Base-by-base conservation (phyloP, 2,329 filamentous ascomycete genomes). In the Phoma sp. region DNA sequence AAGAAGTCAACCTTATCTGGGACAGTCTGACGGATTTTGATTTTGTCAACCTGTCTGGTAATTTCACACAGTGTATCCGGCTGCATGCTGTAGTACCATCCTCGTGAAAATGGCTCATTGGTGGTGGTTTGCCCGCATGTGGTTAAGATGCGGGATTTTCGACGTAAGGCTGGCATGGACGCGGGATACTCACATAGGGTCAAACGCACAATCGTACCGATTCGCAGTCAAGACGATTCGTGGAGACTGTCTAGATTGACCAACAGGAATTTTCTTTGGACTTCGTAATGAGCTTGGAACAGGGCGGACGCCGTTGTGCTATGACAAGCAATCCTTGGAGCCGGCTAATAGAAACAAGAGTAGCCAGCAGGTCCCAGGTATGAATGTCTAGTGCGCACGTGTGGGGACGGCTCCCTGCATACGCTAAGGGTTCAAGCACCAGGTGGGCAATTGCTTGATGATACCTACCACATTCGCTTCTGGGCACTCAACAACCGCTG, bases 71-170 rank as follows among this genome's bases (percentile, higher is more conserved):
- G 38, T n/a, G 36, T 47, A 52, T 41, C 43, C 24, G 29, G 7
- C 29, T 32, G 37, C 42, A 37, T 37, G 24, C 32, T 42, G 23
- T 52, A 24, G 24, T 11, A 29, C 9, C 10, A 39, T 33, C 32
- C 42, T 9, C 9, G 24, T 36, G 42, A 52, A 52, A 47, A 52
- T 47, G 29, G 42, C 49, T 47, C 49, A 52, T 32, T 42, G 49
- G 49, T 35, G 43, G 36, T 37, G 41, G 27, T 52, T 29, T 29
- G 24, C 38, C 49, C 46, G 43, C 35, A 52, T 47, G 14, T 52
- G 43, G 49, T 47, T 52, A 52, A 33, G 49, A 30, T 52, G 49
- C 37, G 49, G 37, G 49, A 52, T 52, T 52, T 52, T 46, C 30
- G 37, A 41, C 4, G 10, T 42, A 18, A 47, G 36, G 37, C 37